phyloP scores from a whole-genome alignment of 768 basidiomycete species.

The Cantharellus anzutake region DNA sequence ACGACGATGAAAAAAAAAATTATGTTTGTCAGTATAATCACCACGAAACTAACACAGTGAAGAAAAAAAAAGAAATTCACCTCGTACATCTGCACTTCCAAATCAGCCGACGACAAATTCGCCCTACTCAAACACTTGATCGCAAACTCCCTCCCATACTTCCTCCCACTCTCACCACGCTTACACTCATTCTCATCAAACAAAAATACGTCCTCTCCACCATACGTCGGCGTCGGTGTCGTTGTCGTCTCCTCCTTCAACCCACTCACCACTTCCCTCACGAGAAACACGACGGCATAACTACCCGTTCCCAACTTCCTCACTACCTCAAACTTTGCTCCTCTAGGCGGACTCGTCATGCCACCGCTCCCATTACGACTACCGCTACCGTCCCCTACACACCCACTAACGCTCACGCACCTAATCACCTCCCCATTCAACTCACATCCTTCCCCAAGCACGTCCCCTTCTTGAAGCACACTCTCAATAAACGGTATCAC shows the following conservation, averaged over 20 bases:
- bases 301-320: conserved; percentile 72
- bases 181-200: conserved; percentile 1
- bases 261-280: conserved; percentile 38
- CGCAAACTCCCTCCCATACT: conserved; percentile 73
- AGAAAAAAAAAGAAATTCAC: conserved; percentile 22
- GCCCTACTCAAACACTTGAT: conserved; percentile 93
- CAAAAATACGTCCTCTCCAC: neutral
- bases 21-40: neutral
- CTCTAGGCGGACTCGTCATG: too few relatives aligned
- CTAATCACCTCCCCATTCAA: conserved; percentile 51
- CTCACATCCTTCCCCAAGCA: conserved; percentile 44
- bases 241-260: neutral
- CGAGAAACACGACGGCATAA: conserved; percentile 89
- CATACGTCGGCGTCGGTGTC: conserved; percentile 4
- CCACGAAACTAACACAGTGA: neutral
- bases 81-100: conserved; percentile 83
- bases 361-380: too few relatives aligned
- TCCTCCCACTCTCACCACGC: conserved; percentile 14
- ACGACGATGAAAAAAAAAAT: neutral
- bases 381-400: too few relatives aligned
- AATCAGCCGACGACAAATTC: conserved; percentile 73
- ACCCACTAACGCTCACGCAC: conserved; percentile 21
- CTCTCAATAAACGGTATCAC: conserved; percentile 25
- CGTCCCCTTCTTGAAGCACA: conserved; percentile 52
- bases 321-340: conserved; percentile 60